Conservation (phyloP, 345 rosid species). For the Eucalyptus viminalis region DNA sequence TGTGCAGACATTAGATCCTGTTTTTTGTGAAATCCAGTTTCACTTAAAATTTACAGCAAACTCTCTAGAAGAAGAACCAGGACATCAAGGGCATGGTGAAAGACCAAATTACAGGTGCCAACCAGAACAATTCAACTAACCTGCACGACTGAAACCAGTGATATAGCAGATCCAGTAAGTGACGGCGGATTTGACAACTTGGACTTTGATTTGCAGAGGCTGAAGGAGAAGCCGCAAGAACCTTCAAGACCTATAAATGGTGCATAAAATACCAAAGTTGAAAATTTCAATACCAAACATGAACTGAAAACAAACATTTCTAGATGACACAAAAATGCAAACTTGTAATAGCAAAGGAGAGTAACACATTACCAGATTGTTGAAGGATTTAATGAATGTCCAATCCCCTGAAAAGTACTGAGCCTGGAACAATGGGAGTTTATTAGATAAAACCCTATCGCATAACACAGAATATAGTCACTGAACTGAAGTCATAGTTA, state of each 20-base stretch:
- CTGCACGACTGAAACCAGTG: constrained; percentile 67
- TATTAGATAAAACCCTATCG: background rate
- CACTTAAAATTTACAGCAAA: background rate
- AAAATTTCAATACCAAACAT: background rate
- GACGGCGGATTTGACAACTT: constrained; percentile 50
- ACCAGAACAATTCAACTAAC: background rate
- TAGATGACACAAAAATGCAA: background rate
- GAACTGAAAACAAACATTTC: background rate
- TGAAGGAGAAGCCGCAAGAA: constrained; percentile 57
- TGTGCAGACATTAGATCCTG: background rate
- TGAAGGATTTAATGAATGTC: constrained; percentile 62
- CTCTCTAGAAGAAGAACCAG: background rate
- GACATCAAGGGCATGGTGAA: background rate
- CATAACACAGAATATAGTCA: background rate
- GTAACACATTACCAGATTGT: constrained; percentile 39
- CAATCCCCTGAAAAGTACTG: constrained; percentile 71
- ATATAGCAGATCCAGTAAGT: constrained; percentile 44
- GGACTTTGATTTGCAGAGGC: constrained; percentile 56
- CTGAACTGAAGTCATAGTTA: background rate
- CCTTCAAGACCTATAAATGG: constrained; percentile 36
- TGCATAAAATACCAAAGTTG: background rate
- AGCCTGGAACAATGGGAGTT: constrained; percentile 21
- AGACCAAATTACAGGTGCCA: background rate
- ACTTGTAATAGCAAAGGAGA: background rate
- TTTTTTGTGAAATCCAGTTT: background rate